Base-by-base conservation (phyloP, 164 flowering plant species). In the Piper longum region DNA sequence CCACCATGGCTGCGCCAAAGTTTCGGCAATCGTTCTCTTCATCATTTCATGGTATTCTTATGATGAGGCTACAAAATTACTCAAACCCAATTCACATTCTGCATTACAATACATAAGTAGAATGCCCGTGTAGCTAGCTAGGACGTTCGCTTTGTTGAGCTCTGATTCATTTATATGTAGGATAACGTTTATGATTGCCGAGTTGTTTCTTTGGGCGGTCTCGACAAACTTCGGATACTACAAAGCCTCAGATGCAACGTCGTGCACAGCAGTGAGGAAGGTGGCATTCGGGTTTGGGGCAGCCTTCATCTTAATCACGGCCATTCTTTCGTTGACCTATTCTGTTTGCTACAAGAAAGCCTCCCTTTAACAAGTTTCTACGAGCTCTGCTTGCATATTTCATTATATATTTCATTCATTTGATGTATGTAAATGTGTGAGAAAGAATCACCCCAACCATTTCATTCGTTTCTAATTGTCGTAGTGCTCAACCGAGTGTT, bases 211-310 rank as follows among this genome's bases (percentile, higher is more conserved):
- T 77, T 64, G 90, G 59, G 95, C 92, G 18, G 99, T 88, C 54
- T 88, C 97, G 43, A 80, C 76, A 75, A 93, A 93, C 60, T 97
- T 95, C 7, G 81, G 85, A 73, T 95, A 87, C 82, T 82, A 92
- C 68, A 88, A 81, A 72, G 86, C 51, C 4, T 71, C 62, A 0
- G 59, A 76, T 4, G 70, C 72, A 42, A 89, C 79, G 6, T 76
- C 85, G 40, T 91, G 98, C 67, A 67, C 82, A 72, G 79, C 80
- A 11, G 40, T 88, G 66, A 81, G 97, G 61, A 84, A 83, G 76
- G 90, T 91, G 40, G 86, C 84, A 4, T 88, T 92, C 64, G 97
- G 70, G 1, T 91, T 91, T 0, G 96, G 89, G 4, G 98, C 97
- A 16, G 82, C 88, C 3, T 89, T 89, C 73, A 62, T 73, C 40